These are phyloP conservation scores for Lactifluus piperatus DNA, from an alignment of 768 basidiomycete species.

Conservation along the genomic window DNA sequence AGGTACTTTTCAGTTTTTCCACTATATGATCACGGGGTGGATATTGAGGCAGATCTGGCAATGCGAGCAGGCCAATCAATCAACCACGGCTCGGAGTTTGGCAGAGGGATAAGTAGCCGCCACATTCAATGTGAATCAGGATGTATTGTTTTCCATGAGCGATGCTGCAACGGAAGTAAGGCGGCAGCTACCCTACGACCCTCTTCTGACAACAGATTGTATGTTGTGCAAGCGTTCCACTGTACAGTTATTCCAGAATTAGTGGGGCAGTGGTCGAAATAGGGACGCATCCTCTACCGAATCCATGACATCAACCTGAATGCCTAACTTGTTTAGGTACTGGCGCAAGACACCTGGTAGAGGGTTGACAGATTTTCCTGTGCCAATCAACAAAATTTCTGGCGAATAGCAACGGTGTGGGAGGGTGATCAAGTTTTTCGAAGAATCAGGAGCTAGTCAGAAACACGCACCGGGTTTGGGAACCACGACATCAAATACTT, in stretches of 20 bases:
- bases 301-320: constrained; percentile 86
- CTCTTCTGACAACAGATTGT: constrained; percentile 89
- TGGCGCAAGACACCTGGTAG: constrained; percentile 59
- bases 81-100: neutral
- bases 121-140: neutral
- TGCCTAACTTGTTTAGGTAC: constrained; percentile 66
- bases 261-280: neutral
- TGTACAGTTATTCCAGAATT: constrained; percentile 22
- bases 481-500: constrained; percentile 70
- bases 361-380: constrained; percentile 61
- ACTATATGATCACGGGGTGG: neutral
- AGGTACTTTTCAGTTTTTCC: neutral
- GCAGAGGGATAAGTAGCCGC: neutral
- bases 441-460: neutral
- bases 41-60: neutral
- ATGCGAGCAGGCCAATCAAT: neutral
- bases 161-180: constrained; percentile 57
- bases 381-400: constrained; percentile 91
- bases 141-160: constrained; percentile 37
- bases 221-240: constrained; percentile 94
- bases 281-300: constrained; percentile 38
- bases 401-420: neutral
- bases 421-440: neutral
- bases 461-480: constrained; percentile 72
- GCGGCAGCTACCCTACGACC: constrained; percentile 90